Conservation (phyloP, 2,329 filamentous ascomycete species). For the Passalora sequoiae region DNA sequence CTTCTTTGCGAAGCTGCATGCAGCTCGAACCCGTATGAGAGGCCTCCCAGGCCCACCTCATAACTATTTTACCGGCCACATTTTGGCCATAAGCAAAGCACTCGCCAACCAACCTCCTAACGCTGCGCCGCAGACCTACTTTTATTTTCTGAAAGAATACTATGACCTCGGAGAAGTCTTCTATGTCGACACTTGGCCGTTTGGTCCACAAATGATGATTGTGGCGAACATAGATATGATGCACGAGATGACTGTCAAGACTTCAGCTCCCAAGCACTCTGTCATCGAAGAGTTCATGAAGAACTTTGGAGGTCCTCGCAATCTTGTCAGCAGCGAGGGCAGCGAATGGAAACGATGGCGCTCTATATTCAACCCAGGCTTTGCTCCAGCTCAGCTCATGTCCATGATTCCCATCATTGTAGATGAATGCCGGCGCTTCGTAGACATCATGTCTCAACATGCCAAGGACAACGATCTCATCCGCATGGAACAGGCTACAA, state of each 20-base stretch:
- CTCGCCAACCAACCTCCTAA: constrained; percentile 32
- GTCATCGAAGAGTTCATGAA: constrained; percentile 29
- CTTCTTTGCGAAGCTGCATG: constrained; percentile 26
- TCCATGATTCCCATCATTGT: constrained; percentile 37
- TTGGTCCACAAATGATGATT: constrained; percentile 33
- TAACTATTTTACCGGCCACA: constrained; percentile 38
- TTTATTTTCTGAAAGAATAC: constrained; percentile 34
- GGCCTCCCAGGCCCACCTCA: constrained; percentile 39
- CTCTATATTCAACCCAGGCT: constrained; percentile 41
- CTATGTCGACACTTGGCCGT: constrained; percentile 45
- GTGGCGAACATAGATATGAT: constrained; percentile 38
- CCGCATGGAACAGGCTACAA: constrained; percentile 38
- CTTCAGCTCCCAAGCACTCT: constrained; percentile 32
- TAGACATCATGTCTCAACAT: constrained; percentile 33
- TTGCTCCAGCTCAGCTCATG: constrained; percentile 37
- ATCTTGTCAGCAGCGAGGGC: constrained; percentile 38
- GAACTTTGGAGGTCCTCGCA: constrained; percentile 35
- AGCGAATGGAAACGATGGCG: constrained; percentile 43
- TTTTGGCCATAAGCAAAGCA: constrained; percentile 37
- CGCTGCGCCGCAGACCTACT: constrained; percentile 34
- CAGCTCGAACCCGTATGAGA: constrained; percentile 24
- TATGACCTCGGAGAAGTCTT: constrained; percentile 38
- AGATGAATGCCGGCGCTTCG: constrained; percentile 33
- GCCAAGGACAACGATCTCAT: constrained; percentile 37
- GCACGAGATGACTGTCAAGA: constrained; percentile 35